Evolutionary conservation across 169 alveolate genomes (phyloP).

Genomic region (Eimeria necatrix): DNA sequence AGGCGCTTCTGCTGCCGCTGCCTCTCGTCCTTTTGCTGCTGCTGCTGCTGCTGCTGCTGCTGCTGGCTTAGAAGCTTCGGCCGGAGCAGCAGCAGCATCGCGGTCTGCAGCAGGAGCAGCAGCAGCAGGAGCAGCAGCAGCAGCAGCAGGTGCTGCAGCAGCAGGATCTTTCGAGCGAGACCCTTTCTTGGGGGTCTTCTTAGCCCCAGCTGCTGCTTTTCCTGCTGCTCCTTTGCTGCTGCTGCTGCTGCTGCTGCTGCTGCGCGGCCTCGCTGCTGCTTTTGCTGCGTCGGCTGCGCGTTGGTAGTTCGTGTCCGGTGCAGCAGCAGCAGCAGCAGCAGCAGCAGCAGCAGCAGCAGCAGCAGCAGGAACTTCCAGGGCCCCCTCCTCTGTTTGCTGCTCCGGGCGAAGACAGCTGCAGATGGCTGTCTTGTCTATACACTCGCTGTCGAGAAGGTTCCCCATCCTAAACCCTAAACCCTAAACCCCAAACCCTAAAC

Average conservation of each 20-base stretch:
- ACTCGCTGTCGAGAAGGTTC: background rate
- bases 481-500: conserved; percentile 21
- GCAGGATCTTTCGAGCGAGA: background rate
- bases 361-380: too few relatives aligned
- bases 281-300: background rate
- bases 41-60: too few relatives aligned
- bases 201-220: too few relatives aligned
- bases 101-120: too few relatives aligned
- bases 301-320: background rate
- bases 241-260: background rate
- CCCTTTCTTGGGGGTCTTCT: background rate
- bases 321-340: background rate
- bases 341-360: too few relatives aligned
- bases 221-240: background rate
- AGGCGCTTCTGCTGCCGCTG: background rate
- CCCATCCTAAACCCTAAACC: background rate
- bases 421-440: background rate
- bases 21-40: too few relatives aligned
- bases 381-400: background rate
- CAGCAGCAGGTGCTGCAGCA: background rate
- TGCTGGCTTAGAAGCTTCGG: too few relatives aligned
- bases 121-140: background rate
- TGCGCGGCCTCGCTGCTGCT: background rate
- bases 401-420: background rate
- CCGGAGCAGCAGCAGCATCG: too few relatives aligned